Conservation (phyloP, 2,329 filamentous ascomycete species). For the Rhinocladiella mackenziei region DNA sequence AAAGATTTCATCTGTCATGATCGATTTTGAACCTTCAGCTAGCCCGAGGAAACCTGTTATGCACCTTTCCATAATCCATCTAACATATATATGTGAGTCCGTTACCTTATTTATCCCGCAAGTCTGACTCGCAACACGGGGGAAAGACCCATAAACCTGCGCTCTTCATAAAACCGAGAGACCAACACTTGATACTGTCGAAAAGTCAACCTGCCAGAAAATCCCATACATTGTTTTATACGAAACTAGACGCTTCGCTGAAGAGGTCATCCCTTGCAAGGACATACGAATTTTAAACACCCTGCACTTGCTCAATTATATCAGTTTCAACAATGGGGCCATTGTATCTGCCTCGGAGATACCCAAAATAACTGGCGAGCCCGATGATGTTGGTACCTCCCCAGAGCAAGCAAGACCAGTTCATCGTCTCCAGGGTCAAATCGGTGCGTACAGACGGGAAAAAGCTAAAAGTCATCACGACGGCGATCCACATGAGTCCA, state of each 20-base stretch:
- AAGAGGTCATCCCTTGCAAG: background rate
- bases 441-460: constrained; percentile 39
- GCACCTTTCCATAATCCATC: too few species aligned
- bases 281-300: constrained; percentile 3
- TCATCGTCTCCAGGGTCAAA: constrained; percentile 38
- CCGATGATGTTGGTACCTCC: constrained; percentile 40
- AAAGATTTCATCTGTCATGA: too few species aligned
- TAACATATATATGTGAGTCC: too few species aligned
- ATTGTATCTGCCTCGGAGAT: constrained; percentile 32
- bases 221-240: background rate
- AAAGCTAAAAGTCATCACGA: constrained; percentile 44
- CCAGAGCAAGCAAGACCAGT: constrained; percentile 46
- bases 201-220: too few species aligned
- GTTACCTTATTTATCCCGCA: too few species aligned
- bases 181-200: too few species aligned
- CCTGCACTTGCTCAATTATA: constrained; percentile 19
- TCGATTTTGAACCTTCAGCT: too few species aligned
- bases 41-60: too few species aligned
- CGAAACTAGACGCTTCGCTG: background rate
- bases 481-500: constrained; percentile 40
- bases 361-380: constrained; percentile 38
- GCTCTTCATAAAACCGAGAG: too few species aligned
- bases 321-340: constrained; percentile 31
- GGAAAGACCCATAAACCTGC: too few species aligned
- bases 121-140: too few species aligned